Conservation (phyloP, 208 protist species). For the Phytomonas serpens region DNA sequence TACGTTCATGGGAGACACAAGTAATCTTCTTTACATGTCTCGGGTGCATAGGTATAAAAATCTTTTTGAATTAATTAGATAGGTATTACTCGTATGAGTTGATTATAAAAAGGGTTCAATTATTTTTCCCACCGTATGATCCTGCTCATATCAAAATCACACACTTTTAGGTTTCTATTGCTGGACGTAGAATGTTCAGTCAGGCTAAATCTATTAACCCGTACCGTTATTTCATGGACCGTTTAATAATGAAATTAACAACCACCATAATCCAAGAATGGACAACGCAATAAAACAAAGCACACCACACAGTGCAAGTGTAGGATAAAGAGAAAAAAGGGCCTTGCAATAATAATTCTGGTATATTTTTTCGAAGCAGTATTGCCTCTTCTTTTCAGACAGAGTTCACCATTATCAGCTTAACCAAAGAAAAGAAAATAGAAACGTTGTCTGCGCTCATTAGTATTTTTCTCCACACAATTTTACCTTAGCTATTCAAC, state of each 20-base stretch:
- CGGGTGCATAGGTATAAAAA: background rate
- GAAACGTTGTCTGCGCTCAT: background rate
- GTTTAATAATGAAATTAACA: background rate
- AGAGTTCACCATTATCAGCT: background rate
- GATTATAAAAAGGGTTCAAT: background rate
- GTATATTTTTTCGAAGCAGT: background rate
- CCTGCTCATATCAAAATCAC: slow-evolving; percentile 4
- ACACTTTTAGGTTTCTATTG: slow-evolving; percentile 3
- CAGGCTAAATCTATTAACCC: background rate
- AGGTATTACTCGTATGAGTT: background rate
- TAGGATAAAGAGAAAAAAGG: slow-evolving; percentile 6
- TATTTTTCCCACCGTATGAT: background rate
- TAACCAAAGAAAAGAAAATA: slow-evolving; percentile 9
- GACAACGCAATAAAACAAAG: background rate
- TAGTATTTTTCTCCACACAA: background rate
- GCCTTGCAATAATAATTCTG: background rate
- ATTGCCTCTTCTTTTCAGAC: background rate
- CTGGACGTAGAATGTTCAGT: background rate
- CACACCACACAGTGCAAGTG: background rate
- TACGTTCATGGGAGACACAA: background rate
- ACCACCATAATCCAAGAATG: background rate
- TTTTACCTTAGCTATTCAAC: background rate
- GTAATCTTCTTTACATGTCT: background rate
- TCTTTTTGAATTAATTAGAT: slow-evolving; percentile 7
- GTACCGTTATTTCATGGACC: background rate